Evolutionary conservation across 2,329 filamentous ascomycete species (phyloP).

Genomic region (Endoconidiophora laricicola): DNA sequence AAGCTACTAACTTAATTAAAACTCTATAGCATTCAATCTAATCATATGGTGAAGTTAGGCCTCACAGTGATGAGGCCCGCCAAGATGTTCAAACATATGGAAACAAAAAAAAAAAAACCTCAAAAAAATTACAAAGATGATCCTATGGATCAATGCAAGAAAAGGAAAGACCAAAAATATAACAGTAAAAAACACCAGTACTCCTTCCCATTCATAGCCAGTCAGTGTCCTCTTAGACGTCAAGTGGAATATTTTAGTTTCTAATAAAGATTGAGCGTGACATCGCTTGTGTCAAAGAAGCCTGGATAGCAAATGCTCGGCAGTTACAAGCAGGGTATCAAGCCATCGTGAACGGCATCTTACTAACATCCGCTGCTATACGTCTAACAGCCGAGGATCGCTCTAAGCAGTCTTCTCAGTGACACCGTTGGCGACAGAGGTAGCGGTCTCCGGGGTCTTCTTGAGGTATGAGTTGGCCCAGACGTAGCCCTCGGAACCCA

Average conservation of each 20-base stretch:
- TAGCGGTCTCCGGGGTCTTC: constrained; percentile 35
- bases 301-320: constrained; percentile 1
- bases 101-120: neutral
- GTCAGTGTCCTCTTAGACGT: neutral
- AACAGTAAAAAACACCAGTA: constrained; percentile 7
- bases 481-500: constrained; percentile 46
- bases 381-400: neutral
- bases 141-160: neutral
- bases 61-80: neutral
- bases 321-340: constrained; percentile 5
- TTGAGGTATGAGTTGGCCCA: constrained; percentile 44
- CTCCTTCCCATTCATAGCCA: neutral
- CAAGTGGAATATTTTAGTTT: too few species aligned
- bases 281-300: neutral
- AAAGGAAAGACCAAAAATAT: constrained; percentile 4
- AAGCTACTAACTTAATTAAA: too few species aligned
- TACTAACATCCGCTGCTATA: constrained; percentile 17
- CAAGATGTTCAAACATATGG: neutral
- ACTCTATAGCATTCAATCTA: neutral
- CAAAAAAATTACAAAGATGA: too few species aligned
- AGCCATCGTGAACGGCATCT: neutral
- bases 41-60: neutral
- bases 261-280: too few species aligned
- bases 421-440: constrained; percentile 20
- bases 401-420: constrained; percentile 28